A percentile compares a stretch with the other conserved stretches of the same genome.
phyloP scores from a whole-genome alignment of 305 asterid species.

The Fraxinus velutina region DNA sequence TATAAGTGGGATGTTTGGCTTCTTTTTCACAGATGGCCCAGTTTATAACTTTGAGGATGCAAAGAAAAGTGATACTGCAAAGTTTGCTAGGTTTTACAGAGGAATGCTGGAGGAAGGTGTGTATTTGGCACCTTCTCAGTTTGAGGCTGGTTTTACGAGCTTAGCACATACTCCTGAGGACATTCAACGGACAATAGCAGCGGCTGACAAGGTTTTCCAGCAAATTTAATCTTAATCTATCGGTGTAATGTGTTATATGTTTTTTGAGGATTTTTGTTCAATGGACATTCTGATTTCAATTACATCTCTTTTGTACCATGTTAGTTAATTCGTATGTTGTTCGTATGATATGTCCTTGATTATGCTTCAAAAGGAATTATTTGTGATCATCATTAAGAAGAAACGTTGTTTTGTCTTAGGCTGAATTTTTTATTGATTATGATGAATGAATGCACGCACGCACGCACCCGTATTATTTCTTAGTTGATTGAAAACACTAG shows the following conservation, averaged over 20 bases:
- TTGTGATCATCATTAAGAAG: neutral
- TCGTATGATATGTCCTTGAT: neutral
- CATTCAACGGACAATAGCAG: slow-evolving; percentile 69
- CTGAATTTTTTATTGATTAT: neutral
- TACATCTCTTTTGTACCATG: neutral
- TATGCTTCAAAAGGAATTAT: neutral
- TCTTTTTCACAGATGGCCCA: slow-evolving; percentile 86
- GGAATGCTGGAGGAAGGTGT: slow-evolving; percentile 97
- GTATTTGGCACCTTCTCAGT: slow-evolving; percentile 91
- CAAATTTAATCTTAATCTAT: slow-evolving; percentile 32
- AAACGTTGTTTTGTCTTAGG: neutral
- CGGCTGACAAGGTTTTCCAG: slow-evolving; percentile 80
- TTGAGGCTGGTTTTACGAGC: slow-evolving; percentile 96
- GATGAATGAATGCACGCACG: neutral
- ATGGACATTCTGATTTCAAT: neutral
- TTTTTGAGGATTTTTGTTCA: slow-evolving; percentile 26
- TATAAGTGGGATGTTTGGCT: slow-evolving; percentile 90
- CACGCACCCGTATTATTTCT: neutral
- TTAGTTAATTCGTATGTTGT: neutral
- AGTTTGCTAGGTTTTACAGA: slow-evolving; percentile 67
- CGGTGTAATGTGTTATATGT: slow-evolving; percentile 8
- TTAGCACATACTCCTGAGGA: slow-evolving; percentile 77
- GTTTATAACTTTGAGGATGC: slow-evolving; percentile 78
- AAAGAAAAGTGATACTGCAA: slow-evolving; percentile 79
- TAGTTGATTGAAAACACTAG: neutral